Evolutionary conservation across 179 eudicot species (phyloP).

Genomic region (Silene noctiflora): DNA sequence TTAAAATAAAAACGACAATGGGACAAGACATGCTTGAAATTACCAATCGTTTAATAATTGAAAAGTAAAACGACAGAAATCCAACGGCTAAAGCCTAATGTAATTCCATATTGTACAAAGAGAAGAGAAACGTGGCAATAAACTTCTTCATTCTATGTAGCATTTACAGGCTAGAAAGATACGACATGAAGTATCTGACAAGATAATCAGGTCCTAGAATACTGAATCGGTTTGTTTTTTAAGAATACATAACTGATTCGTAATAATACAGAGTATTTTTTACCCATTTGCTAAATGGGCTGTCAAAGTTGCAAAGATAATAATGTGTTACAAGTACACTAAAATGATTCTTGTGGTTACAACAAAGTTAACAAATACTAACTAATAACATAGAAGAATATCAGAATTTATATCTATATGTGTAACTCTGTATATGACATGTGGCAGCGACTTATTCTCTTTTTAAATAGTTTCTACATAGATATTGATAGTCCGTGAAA

Average conservation of each 20-base stretch:
- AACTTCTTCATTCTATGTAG: not conserved
- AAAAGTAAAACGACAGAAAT: not conserved
- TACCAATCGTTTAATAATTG: not conserved
- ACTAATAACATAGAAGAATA: not conserved
- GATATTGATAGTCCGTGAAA: not conserved
- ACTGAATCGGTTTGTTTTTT: not conserved
- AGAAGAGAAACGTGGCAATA: not conserved
- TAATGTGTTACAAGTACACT: not conserved
- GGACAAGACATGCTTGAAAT: not conserved
- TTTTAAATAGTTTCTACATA: not conserved
- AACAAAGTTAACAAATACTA: no score
- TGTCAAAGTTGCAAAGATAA: not conserved
- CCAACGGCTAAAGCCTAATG: not conserved
- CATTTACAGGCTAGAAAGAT: not conserved
- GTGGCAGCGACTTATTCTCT: not conserved
- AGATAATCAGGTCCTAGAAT: not conserved
- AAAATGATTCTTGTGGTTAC: not conserved
- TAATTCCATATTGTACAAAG: not conserved
- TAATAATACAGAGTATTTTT: not conserved
- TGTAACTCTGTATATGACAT: not conserved
- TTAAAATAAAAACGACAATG: conserved; percentile 5
- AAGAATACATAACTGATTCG: not conserved
- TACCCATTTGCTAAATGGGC: not conserved
- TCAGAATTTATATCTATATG: not conserved
- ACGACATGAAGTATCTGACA: not conserved